Conservation (phyloP, 345 rosid genomes). For the Raphanus sativus region DNA sequence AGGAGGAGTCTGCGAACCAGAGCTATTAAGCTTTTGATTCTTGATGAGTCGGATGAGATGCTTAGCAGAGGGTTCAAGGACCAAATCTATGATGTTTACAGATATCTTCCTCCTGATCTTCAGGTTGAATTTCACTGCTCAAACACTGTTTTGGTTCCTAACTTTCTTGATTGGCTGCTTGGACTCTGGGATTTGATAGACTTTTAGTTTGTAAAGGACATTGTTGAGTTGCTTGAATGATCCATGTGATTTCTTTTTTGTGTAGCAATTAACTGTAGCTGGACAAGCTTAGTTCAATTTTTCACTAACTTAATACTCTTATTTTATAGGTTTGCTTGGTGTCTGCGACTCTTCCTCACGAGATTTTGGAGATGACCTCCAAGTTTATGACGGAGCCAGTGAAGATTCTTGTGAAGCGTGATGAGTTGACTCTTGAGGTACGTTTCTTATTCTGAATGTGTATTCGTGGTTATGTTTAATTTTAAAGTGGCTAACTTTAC, state of each 20-base stretch:
- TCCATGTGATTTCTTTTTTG: neutral
- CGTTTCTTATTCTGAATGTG: conserved; percentile 13
- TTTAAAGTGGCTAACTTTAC: conserved; percentile 2
- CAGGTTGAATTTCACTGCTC: conserved; percentile 54
- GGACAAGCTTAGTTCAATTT: neutral
- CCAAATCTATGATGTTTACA: conserved; percentile 92
- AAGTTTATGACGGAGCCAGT: conserved; percentile 98
- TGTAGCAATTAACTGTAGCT: neutral
- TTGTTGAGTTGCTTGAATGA: conserved; percentile 1
- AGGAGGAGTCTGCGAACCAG: conserved; percentile 92
- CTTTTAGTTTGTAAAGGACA: neutral
- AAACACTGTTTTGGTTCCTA: neutral
- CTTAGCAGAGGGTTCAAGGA: conserved; percentile 99
- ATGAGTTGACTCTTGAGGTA: conserved; percentile 97
- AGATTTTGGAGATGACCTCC: conserved; percentile 88
- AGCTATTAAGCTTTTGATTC: conserved; percentile 55
- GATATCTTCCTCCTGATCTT: conserved; percentile 97
- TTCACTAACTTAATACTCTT: neutral
- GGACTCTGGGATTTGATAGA: neutral
- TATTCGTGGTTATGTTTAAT: neutral
- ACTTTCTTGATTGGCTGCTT: neutral
- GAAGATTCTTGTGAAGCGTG: conserved; percentile 95
- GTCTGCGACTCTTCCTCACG: conserved; percentile 96
- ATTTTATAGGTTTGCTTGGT: conserved; percentile 73
- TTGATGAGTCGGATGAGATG: conserved; percentile 98